A percentile compares a stretch with the other conserved stretches of the same genome.
Evolutionary conservation across 371 early-diverging fungal genomes (phyloP).

Genomic region (Blakeslea trispora): DNA sequence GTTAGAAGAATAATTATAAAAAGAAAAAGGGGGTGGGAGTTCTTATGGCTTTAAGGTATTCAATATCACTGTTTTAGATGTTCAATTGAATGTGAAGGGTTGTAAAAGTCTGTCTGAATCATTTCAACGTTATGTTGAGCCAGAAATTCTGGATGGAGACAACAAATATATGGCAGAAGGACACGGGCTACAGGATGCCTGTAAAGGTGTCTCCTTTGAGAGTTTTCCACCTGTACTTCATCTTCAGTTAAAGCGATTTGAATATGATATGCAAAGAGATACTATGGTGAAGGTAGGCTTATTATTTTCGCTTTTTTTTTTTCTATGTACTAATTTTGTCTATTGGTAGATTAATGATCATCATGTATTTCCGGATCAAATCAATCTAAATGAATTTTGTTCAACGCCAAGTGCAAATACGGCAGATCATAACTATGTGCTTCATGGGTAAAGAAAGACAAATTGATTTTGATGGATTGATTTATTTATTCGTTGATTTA

Average conservation of each 20-base stretch:
- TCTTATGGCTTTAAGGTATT: background rate
- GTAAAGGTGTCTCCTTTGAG: constrained; percentile 94
- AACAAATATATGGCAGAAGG: constrained; percentile 98
- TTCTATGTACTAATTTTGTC: background rate
- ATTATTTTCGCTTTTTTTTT: background rate
- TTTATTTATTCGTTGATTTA: no score
- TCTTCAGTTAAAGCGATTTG: constrained; percentile 97
- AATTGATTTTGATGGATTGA: background rate
- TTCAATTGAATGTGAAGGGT: constrained; percentile 95
- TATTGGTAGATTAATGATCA: constrained; percentile 91
- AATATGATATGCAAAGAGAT: constrained; percentile 93
- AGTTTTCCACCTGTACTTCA: constrained; percentile 97
- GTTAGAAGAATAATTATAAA: no score
- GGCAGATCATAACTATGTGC: constrained; percentile 42
- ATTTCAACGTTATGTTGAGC: constrained; percentile 84
- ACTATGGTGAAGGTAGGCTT: constrained; percentile 83
- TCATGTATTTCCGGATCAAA: constrained; percentile 88
- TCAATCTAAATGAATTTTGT: constrained; percentile 87
- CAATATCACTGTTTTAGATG: constrained; percentile 55
- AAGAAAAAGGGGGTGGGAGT: no score
- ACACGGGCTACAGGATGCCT: constrained; percentile 94
- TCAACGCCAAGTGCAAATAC: constrained; percentile 34
- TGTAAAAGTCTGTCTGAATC: constrained; percentile 87
- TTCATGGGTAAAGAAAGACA: constrained; percentile 72
- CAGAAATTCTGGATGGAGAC: constrained; percentile 94